A percentile compares a stretch with the other conserved stretches of the same genome.
Conservation (phyloP, 441 rosid species). For the Croton laevigatus region DNA sequence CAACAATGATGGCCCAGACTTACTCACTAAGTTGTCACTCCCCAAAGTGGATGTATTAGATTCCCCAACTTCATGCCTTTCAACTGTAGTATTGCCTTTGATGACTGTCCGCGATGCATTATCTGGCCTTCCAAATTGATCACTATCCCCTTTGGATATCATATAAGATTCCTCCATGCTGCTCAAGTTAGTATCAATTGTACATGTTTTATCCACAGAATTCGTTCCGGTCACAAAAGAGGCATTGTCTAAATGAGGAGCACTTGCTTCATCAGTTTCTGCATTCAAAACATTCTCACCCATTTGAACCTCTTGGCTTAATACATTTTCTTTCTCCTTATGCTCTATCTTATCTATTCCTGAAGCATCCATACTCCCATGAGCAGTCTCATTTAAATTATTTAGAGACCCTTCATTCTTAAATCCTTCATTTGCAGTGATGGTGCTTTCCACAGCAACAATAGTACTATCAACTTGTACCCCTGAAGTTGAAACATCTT, state of each 20-base stretch:
- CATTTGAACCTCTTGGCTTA: conserved; percentile 24
- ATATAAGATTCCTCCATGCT: conserved; percentile 33
- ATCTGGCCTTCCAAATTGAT: conserved; percentile 21
- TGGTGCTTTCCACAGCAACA: conserved; percentile 24
- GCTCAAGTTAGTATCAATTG: conserved; percentile 18
- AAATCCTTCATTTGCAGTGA: conserved; percentile 26
- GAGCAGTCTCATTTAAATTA: conserved; percentile 29
- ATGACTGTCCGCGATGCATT: conserved; percentile 21
- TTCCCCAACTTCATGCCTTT: conserved; percentile 33
- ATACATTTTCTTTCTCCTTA: conserved; percentile 22
- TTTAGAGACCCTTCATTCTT: conserved; percentile 33
- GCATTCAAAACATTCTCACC: conserved; percentile 29
- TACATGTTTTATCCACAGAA: conserved; percentile 31
- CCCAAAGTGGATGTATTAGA: conserved; percentile 27
- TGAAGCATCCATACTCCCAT: conserved; percentile 27
- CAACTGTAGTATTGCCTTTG: conserved; percentile 22
- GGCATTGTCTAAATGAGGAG: conserved; percentile 28
- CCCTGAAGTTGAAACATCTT: conserved; percentile 38
- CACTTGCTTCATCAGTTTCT: conserved; percentile 27
- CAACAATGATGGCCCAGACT: conserved; percentile 30
- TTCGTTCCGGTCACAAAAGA: conserved; percentile 24
- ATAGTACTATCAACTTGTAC: conserved; percentile 34
- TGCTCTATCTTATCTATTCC: conserved; percentile 22
- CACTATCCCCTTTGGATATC: conserved; percentile 29
- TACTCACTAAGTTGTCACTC: conserved; percentile 21